Base-by-base conservation (phyloP, 208 protist genomes). In the Leishmania arabica region DNA sequence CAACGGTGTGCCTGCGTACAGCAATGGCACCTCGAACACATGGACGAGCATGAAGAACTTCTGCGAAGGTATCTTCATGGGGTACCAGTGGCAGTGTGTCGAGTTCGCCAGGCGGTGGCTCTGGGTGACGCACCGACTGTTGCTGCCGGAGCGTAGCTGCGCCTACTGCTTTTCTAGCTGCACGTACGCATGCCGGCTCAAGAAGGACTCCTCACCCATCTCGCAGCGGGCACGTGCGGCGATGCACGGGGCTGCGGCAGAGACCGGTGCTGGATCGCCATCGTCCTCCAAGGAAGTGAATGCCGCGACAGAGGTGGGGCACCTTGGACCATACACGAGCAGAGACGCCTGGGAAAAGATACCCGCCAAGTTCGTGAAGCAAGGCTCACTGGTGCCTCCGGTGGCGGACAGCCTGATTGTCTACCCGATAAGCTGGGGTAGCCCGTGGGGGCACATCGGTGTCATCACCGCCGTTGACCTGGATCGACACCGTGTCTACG, bases 51-150 rank as follows among this genome's bases (percentile, higher is more conserved):
- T 54, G 49, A 88, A 90, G 73, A 82, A 93, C 82, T 91, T 86
- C 75, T 49, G 73, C 31, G 84, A 91, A 47, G 80, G 86, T 58
- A 76, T 91, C 62, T 97, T 94, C 80, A 95, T 92, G 88, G 93
- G 93, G 24, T 95, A 94, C 77, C 88, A 92, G 79, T 97, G 93
- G 92, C 93, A 97, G 89, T 97, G 93, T 79, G 93, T 97, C 4
- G 92, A 97, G 84, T 97, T 95, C 77, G 92, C 92, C 45, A 88
- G 93, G 31, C 93, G 93, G 19, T 95, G 91, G 90, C 85, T 97
- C 37, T 91, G 89, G 84, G 62, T 83, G 56, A 81, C 85, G 34
- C 92, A 93, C 71, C 83, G 91, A 19, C 88, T 97, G 31, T 73
- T 89, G 51, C 88, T 97, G 27, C 93, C 89, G 27, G 70, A 84